Base-by-base conservation (phyloP, 345 rosid genomes). In the Eutrema heterophyllum region DNA sequence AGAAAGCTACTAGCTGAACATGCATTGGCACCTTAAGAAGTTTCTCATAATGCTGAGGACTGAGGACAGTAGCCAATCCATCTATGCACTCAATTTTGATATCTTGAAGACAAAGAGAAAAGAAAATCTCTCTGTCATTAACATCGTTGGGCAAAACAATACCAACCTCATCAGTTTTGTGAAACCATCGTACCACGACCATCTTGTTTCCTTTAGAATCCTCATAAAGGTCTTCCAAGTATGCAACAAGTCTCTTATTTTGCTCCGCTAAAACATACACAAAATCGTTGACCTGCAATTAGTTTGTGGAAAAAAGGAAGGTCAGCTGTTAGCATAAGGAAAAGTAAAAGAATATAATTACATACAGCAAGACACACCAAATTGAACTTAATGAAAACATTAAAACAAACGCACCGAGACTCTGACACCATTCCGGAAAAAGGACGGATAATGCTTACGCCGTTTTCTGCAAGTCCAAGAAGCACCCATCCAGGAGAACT, bases 141-240 rank as follows among this genome's bases (percentile, higher is more conserved):
- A 53, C 81, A 76, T 78, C 85, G 77, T 71, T 76, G 71, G 95
- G 77, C 70, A 82, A 83, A 81, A 62, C 79, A 82, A 68, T 63
- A 84, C 85, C 97, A 85, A 91, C 89, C 87, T 91, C 97, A 68
- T 89, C 95, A 83, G 85, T 85, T 81, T 84, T 86, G 87, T 92
- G 98, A 89, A 88, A 88, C 98, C 98, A 92, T 62, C 85, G 92
- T 79, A 90, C 89, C 81, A 76, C 79, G 51, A 84, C 96, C 96
- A 86, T 87, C 80, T 84, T 88, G 74, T 61, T 84, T 81, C 87
- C 88, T 71, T 72, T 87, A 10, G 85, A 78, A 71, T 92, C 91
- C 76, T 92, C 98, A 0, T 84, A 92, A 76, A 92, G 87, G 80
- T 89, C 96, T 50, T 88, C 91, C 81, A 92, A 55, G 83, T 87